Base-by-base conservation (phyloP, 1,284 basidiomycete genomes). In the Thecaphora thlaspeos region DNA sequence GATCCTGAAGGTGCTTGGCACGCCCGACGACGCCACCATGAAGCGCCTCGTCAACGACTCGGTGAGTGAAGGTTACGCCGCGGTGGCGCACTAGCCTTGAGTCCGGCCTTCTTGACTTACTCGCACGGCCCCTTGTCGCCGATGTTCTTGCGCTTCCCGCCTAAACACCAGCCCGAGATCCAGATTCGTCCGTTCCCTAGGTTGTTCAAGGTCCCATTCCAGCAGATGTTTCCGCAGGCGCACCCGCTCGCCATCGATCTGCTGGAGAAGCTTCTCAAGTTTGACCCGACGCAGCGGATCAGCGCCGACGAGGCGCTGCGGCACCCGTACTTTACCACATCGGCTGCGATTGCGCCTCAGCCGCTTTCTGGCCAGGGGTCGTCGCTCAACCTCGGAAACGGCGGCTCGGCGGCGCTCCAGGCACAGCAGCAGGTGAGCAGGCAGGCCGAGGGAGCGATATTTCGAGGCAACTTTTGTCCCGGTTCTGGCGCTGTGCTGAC, bases 1-100 rank as follows among this genome's bases (percentile, higher is more conserved):
- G 76, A 99, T 99, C 76, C 91, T 99, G 86, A 86, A 93, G 70
- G 90, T 98, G 55, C 86, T 98, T 57, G 95, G 95, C 15, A 98
- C 95, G 0, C 95, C 95, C 0, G 88, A 90, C 58, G 92, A 97
- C 43, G 84, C 86, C 18, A 88, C 89, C 19, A 83, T 98, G 55
- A 85, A 88, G 69, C 90, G 94, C 78, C 92, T 98, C 76, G 85
- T 86, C 43, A 87, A 87, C 49, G 93, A 98, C 80, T 91, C 91
- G 46, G 93, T 93, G 68, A 57, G 88, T 81, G 24, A 43, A 5
- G 15, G 8, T 43, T 4, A 19, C 8, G 41, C 24, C 22, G 24
- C 19, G 41, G 5, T n/a, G n/a, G n/a, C n/a, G n/a, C n/a, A n/a
- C n/a, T n/a, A n/a, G n/a, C n/a, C n/a, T n/a, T n/a, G n/a, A n/a